Conservation (phyloP, 805 yeast species). For the Cyberlindnera saturnus region DNA sequence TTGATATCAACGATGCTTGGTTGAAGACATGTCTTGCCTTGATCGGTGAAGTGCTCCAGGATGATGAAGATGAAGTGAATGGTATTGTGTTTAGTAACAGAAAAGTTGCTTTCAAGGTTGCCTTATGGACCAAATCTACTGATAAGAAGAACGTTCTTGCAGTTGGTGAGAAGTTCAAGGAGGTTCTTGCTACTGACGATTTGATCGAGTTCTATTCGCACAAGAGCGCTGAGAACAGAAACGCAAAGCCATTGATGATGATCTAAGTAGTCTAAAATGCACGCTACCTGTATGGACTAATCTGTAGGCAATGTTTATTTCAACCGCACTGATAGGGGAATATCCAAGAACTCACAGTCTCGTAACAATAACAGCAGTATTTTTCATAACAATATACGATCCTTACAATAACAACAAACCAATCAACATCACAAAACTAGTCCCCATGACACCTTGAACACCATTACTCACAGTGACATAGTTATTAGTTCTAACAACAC, state of each 20-base stretch:
- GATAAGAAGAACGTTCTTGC: slow-evolving; percentile 56
- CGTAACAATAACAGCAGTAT: background rate
- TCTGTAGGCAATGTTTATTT: background rate
- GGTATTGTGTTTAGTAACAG: slow-evolving; percentile 91
- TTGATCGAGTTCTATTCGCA: slow-evolving; percentile 76
- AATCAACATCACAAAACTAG: slow-evolving; percentile 13
- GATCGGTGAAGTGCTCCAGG: slow-evolving; percentile 90
- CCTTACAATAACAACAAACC: slow-evolving; percentile 15
- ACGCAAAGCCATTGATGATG: slow-evolving; percentile 24
- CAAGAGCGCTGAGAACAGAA: slow-evolving; percentile 23
- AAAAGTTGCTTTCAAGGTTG: slow-evolving; percentile 74
- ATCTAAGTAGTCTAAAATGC: slow-evolving; percentile 9
- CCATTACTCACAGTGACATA: slow-evolving; percentile 28
- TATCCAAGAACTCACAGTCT: background rate
- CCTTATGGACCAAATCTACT: slow-evolving; percentile 88
- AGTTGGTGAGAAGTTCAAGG: slow-evolving; percentile 84
- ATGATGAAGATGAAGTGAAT: slow-evolving; percentile 76
- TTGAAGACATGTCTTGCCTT: slow-evolving; percentile 80
- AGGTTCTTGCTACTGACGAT: slow-evolving; percentile 71
- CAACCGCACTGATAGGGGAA: too few relatives aligned
- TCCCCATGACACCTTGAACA: slow-evolving; percentile 8
- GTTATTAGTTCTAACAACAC: slow-evolving; percentile 45
- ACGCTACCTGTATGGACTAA: background rate
- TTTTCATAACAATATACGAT: background rate
- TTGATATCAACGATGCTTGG: slow-evolving; percentile 85